A percentile compares a stretch with the other conserved stretches of the same genome.
Conservation (phyloP, 2,329 filamentous ascomycete species). For the Microsporum ferrugineum region DNA sequence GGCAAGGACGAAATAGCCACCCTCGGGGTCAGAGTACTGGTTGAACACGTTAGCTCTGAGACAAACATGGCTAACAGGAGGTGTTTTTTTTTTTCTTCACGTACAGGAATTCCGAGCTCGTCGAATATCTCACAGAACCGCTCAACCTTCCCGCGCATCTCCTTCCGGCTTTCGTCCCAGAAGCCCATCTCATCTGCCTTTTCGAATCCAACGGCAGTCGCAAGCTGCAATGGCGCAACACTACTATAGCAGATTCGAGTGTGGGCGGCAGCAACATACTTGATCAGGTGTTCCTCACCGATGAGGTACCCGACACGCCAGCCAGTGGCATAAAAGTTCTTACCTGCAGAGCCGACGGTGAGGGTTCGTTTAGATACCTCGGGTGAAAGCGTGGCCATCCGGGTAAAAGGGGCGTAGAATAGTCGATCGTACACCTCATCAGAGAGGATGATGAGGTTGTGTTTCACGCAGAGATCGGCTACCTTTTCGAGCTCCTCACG, state of each 20-base stretch:
- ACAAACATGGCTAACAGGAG: background rate
- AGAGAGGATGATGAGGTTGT: conserved; percentile 86
- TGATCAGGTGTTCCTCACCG: conserved; percentile 75
- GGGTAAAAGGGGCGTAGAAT: conserved; percentile 89
- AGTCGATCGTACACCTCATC: conserved; percentile 92
- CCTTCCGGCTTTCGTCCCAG: conserved; percentile 69
- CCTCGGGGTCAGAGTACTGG: conserved; percentile 78
- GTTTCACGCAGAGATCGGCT: conserved; percentile 77
- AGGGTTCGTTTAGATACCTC: conserved; percentile 80
- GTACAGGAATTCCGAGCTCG: conserved; percentile 56
- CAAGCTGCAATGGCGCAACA: conserved; percentile 88
- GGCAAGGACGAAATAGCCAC: conserved; percentile 92
- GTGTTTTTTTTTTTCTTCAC: conserved; percentile 9
- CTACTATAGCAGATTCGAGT: conserved; percentile 93
- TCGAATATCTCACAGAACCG: conserved; percentile 73
- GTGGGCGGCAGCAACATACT: conserved; percentile 84
- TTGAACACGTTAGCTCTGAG: background rate
- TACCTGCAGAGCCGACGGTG: conserved; percentile 90
- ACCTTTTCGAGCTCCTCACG: conserved; percentile 72
- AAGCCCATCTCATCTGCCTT: conserved; percentile 74
- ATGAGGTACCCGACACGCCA: conserved; percentile 97
- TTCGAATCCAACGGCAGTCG: conserved; percentile 86
- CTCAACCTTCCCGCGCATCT: conserved; percentile 84
- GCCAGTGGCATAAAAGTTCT: conserved; percentile 96
- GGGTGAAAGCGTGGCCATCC: conserved; percentile 79